Percentiles rank a stretch among this genome's conserved stretches.
phyloP scores from a whole-genome alignment of 1,284 basidiomycete species.

The Irpex sp. region DNA sequence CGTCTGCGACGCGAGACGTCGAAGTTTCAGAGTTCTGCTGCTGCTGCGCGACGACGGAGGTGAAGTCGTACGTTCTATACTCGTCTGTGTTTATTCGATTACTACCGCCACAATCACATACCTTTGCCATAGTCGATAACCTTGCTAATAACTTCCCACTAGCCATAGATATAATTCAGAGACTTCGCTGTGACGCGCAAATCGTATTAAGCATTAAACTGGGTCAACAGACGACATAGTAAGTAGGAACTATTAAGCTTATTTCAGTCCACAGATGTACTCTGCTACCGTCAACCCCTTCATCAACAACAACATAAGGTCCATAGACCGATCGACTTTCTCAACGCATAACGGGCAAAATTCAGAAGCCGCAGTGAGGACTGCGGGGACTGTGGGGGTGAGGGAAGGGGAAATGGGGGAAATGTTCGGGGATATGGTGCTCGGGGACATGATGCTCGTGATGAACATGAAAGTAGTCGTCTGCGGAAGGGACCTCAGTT shows the following conservation, averaged over 20 bases:
- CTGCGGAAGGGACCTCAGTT: neutral
- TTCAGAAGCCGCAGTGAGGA: neutral
- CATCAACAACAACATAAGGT: neutral
- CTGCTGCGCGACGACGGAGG: slow-evolving; percentile 7
- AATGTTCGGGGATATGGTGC: neutral
- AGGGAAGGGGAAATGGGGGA: neutral
- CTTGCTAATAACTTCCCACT: neutral
- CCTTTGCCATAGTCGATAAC: too few species aligned
- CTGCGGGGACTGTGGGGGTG: neutral
- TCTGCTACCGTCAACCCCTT: neutral
- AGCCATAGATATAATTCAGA: neutral
- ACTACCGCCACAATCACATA: too few species aligned
- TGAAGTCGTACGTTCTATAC: neutral
- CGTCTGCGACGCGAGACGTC: slow-evolving; percentile 59
- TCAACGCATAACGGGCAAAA: neutral
- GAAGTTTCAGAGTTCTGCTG: slow-evolving; percentile 15
- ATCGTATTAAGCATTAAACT: neutral
- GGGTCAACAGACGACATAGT: neutral
- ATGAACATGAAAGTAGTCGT: neutral
- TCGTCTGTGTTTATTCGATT: neutral
- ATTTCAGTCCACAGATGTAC: neutral
- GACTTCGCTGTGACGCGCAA: neutral
- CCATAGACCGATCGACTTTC: neutral
- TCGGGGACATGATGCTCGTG: neutral
- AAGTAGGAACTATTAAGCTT: neutral